phyloP scores from a whole-genome alignment of 257 asterid genomes.

The Ocimum tenuiflorum region DNA sequence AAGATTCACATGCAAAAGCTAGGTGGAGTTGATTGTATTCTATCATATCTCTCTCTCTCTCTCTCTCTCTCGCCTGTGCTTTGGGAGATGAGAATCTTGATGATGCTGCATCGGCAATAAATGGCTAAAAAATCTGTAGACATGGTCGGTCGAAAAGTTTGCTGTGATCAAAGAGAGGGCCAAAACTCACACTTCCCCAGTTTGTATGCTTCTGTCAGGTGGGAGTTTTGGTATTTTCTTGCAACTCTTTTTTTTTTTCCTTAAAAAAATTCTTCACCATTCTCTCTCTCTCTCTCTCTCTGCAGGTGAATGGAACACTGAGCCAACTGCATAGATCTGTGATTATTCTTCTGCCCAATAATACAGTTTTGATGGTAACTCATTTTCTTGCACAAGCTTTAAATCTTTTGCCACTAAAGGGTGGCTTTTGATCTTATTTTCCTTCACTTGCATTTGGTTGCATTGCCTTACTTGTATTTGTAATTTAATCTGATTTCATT shows the following conservation, averaged over 20 bases:
- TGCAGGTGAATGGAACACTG: no score
- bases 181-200: conserved; percentile 2
- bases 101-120: conserved; percentile 45
- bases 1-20: conserved; percentile 39
- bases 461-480: no score
- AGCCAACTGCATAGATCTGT: conserved; percentile 11
- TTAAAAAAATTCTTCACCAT: no score
- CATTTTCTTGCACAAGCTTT: not conserved
- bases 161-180: conserved; percentile 3
- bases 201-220: not conserved
- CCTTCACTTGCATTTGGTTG: no score
- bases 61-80: conserved; percentile 6
- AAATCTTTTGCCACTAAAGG: no score
- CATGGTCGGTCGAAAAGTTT: not conserved
- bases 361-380: not conserved
- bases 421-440: no score
- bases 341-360: conserved; percentile 22
- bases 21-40: no score
- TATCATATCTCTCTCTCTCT: not conserved
- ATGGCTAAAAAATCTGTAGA: conserved; percentile 15
- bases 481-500: no score
- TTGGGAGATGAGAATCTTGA: conserved; percentile 37
- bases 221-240: not conserved
- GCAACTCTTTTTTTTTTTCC: conserved; percentile 3
- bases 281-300: not conserved